Evolutionary conservation across 441 rosid genomes (phyloP), one percentile per base, ranked within the genome.

Genomic region (Viola pubescens): DNA sequence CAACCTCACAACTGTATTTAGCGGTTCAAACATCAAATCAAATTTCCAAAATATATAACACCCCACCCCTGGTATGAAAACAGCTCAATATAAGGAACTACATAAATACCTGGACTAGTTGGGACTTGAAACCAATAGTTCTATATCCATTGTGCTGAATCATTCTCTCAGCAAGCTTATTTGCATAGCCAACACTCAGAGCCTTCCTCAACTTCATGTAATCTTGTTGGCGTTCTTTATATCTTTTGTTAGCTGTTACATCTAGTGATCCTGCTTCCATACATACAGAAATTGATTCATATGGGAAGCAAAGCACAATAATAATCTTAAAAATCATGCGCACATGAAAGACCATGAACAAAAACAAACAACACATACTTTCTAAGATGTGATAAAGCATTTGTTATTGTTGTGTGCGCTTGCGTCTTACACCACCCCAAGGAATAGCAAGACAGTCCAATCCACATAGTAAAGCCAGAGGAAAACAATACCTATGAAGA

Each of bases 81-180:
- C 39, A 39, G 9, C 37, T 52, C 37, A n/a, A 58, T 56, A 39
- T 40, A 10, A 58, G 9, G 45, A 37, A 45, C 12, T 14, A 44
- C 37, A 0, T 37, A 37, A 37, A 48, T 72, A 90, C 98, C 97
- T 90, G 96, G 65, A 90, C 91, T 48, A 94, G 79, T 68, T 88
- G 97, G 51, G 90, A 75, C 73, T 80, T 79, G 74, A 86, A 88
- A 58, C 85, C 85, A 50, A 90, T 61, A 4, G 95, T 90, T 71
- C 87, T 86, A 76, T 73, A 94, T 57, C 97, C 99, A 43, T 94
- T 94, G 70, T 94, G 97, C 66, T 75, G 91, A 73, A 83, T 72
- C 97, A 88, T 94, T 75, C 94, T 84, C 78, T 88, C 95, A 40
- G 95, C 99, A 67, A 90, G 84, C 73, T 82, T 92, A 73, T 70